Conservation (phyloP, 169 alveolate genomes). For the Plasmodium adleri region DNA sequence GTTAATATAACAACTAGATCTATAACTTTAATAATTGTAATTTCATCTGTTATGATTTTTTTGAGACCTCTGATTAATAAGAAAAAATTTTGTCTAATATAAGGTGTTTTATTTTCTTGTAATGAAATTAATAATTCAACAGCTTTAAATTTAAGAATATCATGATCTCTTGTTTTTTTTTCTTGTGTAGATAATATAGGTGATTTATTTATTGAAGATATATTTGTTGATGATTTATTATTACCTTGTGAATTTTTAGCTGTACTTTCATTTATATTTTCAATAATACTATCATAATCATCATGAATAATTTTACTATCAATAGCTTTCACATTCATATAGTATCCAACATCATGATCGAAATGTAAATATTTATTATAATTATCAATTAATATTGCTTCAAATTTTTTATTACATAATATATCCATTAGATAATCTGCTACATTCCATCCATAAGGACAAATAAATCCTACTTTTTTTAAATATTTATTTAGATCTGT, state of each 20-base stretch:
- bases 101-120: slow-evolving; percentile 38
- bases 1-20: slow-evolving; percentile 47
- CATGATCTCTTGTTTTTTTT: slow-evolving; percentile 29
- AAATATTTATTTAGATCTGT: slow-evolving; percentile 72
- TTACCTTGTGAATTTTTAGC: neutral
- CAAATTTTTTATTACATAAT: slow-evolving; percentile 21
- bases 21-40: slow-evolving; percentile 32
- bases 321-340: slow-evolving; percentile 30
- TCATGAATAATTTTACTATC: slow-evolving; percentile 40
- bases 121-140: slow-evolving; percentile 49
- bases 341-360: slow-evolving; percentile 19
- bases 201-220: neutral
- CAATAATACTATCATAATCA: slow-evolving; percentile 21
- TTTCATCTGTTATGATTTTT: slow-evolving; percentile 32
- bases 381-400: slow-evolving; percentile 41
- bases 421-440: slow-evolving; percentile 81
- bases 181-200: slow-evolving; percentile 1
- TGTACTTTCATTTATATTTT: neutral
- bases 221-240: neutral
- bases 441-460: slow-evolving; percentile 80
- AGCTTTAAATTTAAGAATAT: slow-evolving; percentile 11
- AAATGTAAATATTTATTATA: slow-evolving; percentile 40
- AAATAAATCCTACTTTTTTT: slow-evolving; percentile 65
- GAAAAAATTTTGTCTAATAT: slow-evolving; percentile 26
- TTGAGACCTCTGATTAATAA: slow-evolving; percentile 61